Evolutionary conservation across 345 rosid genomes (phyloP), one percentile per base, ranked within the genome.

Genomic region (Raphanus sativus): DNA sequence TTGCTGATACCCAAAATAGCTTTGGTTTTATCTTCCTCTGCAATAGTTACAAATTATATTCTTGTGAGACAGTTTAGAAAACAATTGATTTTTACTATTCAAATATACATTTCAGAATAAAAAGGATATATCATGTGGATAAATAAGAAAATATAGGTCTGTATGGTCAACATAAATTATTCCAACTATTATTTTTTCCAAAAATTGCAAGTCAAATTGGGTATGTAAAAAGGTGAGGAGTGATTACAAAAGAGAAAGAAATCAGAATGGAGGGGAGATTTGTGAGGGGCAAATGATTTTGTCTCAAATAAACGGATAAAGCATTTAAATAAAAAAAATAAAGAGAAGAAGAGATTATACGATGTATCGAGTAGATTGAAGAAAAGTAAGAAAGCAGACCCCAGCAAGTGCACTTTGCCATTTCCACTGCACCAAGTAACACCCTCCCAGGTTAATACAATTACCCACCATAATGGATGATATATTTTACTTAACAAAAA

Each of bases 1-100:
- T 83, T 9, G 97, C 97, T 6, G 97, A 87, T 50, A 89, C 87
- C 98, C 97, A 92, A 75, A 94, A 94, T 33, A 92, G 83, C 78
- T 84, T 92, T 62, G 98, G 95, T 0, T 86, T 92, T 62, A 26
- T 89, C 24, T 82, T 77, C 28, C 73, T 88, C 98, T 94, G 86
- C 52, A 75, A 45, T 73, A 62, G 67, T 67, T 6, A 10, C 64
- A 50, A 38, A n/a, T 50, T 52, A 26, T 63, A 24, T 58, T 25
- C 15, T 1, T 29, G 21, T 54, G 38, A 52, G 52, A 6, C 62
- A 38, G 56, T 45, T 52, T 5, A 28, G 32, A 63, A 50, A 63
- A 13, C 67, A 30, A 56, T 68, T 48, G 17, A 50, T 30, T 33
- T 60, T 28, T 48, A 30, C 5, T 16, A 69, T 54, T 15, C 17